Percentiles rank a stretch among this genome's conserved stretches.
Evolutionary conservation across 345 rosid genomes (phyloP).

Genomic region (Cardamine occulta): DNA sequence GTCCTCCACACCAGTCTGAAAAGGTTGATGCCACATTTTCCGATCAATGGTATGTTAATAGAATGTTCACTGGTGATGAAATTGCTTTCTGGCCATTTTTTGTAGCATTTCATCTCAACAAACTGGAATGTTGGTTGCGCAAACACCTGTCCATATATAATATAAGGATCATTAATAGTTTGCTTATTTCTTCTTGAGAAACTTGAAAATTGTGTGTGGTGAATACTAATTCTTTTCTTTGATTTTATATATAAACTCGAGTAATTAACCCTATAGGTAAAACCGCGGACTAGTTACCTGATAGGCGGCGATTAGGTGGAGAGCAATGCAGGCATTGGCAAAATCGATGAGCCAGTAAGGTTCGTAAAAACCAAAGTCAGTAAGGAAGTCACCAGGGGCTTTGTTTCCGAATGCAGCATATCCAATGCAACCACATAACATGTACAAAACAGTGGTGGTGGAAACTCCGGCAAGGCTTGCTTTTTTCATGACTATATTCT

Average conservation of each 20-base stretch:
- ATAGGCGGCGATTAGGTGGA: slow-evolving; percentile 85
- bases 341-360: slow-evolving; percentile 86
- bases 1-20: slow-evolving; percentile 79
- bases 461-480: slow-evolving; percentile 42
- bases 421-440: not conserved
- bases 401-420: not conserved
- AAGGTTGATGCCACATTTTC: slow-evolving; percentile 51
- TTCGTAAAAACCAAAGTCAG: slow-evolving; percentile 86
- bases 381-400: slow-evolving; percentile 55
- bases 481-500: slow-evolving; percentile 71
- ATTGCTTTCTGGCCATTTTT: slow-evolving; percentile 62
- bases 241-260: not conserved
- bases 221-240: not conserved
- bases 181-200: slow-evolving; percentile 1
- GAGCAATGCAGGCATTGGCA: slow-evolving; percentile 78
- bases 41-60: slow-evolving; percentile 48
- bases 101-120: slow-evolving; percentile 53
- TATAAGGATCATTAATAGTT: not conserved
- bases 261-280: not conserved
- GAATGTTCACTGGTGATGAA: slow-evolving; percentile 56
- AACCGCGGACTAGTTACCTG: slow-evolving; percentile 52
- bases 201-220: not conserved
- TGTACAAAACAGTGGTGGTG: not conserved
- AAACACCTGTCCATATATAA: slow-evolving; percentile 57
- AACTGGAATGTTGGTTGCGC: slow-evolving; percentile 70